Evolutionary conservation across 148 eudicot species (phyloP).

Genomic region (Mesembryanthemum crystallinum): DNA sequence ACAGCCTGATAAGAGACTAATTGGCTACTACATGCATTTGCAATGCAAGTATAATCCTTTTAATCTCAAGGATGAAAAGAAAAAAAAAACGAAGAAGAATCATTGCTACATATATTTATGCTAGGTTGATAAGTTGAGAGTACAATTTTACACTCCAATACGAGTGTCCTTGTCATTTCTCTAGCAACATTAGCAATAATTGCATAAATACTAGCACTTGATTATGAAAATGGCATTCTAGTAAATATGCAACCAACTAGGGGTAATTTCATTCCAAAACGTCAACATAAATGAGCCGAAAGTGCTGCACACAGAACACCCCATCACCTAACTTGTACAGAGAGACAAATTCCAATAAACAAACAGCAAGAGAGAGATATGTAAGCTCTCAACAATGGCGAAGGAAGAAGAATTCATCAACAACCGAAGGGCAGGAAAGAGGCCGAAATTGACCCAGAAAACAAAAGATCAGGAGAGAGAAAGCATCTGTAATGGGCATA

Average conservation of each 20-base stretch:
- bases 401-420: conserved; percentile 17
- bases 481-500: not conserved
- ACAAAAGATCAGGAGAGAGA: conserved; percentile 18
- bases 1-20: no score
- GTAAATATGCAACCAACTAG: not conserved
- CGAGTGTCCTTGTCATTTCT: no score
- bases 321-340: not conserved
- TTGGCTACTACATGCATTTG: no score
- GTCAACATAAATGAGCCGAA: not conserved
- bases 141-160: no score
- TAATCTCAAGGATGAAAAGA: no score
- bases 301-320: not conserved
- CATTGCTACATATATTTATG: no score
- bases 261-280: not conserved
- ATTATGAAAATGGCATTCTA: not conserved
- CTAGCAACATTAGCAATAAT: no score
- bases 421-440: conserved; percentile 40
- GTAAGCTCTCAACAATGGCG: conserved; percentile 23
- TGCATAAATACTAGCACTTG: not conserved
- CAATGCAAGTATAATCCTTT: no score
- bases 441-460: conserved; percentile 41
- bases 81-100: no score
- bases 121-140: no score
- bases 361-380: conserved; percentile 16
- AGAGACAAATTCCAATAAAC: not conserved